These are phyloP conservation scores for Aureobasidium mangrovei DNA, from an alignment of 2,329 filamentous ascomycete species.

Conservation along the genomic window DNA sequence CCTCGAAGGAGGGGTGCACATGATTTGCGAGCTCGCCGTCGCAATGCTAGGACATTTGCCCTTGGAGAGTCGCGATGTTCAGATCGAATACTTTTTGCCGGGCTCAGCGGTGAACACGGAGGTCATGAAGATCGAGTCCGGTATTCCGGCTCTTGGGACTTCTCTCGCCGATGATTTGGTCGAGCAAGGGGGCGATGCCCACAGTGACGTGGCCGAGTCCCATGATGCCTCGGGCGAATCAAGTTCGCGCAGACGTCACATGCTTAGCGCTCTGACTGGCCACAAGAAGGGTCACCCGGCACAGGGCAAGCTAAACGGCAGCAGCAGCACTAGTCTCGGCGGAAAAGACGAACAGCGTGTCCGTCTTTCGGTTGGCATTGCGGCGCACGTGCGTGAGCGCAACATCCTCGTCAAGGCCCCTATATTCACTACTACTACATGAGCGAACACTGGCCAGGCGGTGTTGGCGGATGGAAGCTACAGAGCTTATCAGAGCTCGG, in stretches of 20 bases:
- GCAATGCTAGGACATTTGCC: conserved; percentile 80
- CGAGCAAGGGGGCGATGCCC: conserved; percentile 31
- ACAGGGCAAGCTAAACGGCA: conserved; percentile 29
- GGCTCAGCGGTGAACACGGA: conserved; percentile 60
- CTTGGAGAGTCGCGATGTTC: conserved; percentile 82
- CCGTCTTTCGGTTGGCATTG: conserved; percentile 39
- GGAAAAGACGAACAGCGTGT: conserved; percentile 35
- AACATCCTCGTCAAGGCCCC: conserved; percentile 42
- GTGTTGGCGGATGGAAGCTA: neutral
- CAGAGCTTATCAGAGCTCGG: neutral
- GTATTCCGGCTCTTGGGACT: conserved; percentile 38
- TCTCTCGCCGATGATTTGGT: conserved; percentile 35
- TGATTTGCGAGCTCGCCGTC: conserved; percentile 87
- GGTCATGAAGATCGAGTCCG: conserved; percentile 75
- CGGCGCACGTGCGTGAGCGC: conserved; percentile 41
- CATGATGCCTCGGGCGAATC: conserved; percentile 16
- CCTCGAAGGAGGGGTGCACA: conserved; percentile 77
- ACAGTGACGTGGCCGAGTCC: conserved; percentile 27
- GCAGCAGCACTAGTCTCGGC: conserved; percentile 31
- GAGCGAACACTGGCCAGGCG: neutral
- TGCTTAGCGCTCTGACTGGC: conserved; percentile 37
- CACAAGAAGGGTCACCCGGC: conserved; percentile 27
- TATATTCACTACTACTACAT: neutral
- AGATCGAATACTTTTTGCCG: conserved; percentile 75
- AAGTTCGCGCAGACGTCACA: conserved; percentile 27